These are phyloP conservation scores for Epichloe gansuensis DNA, from an alignment of 2,329 filamentous ascomycete species.

Conservation along the genomic window DNA sequence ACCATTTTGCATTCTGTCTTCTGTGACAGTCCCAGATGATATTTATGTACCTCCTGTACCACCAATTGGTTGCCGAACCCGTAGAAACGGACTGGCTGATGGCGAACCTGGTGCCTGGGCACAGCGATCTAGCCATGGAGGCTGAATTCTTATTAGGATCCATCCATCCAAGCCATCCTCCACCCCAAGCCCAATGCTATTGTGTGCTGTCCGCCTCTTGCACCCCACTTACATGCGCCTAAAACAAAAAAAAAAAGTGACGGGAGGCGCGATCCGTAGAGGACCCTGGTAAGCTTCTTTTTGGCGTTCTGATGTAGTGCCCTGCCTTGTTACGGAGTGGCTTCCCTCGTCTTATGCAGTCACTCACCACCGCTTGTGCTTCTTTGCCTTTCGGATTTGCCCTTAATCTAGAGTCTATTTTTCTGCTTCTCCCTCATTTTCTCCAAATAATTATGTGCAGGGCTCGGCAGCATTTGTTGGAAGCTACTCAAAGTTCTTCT, in stretches of 20 bases:
- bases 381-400: conserved; percentile 1
- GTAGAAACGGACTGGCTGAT: not conserved
- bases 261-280: not conserved
- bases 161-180: not conserved
- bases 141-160: conserved; percentile 1
- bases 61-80: not conserved
- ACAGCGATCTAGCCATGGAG: not conserved
- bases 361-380: not conserved
- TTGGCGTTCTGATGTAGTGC: conserved; percentile 1
- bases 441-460: not conserved
- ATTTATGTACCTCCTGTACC: not conserved
- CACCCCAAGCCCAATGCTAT: not conserved
- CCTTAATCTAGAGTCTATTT: not conserved
- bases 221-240: conserved; percentile 4
- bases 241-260: not conserved
- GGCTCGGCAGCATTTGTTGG: not conserved
- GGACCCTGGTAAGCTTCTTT: conserved; percentile 4
- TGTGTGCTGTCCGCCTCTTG: not conserved
- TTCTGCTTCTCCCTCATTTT: not conserved
- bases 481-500: not conserved
- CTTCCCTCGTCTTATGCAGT: not conserved
- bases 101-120: not conserved
- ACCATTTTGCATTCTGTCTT: too few species aligned
- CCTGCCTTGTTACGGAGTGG: conserved; percentile 1
- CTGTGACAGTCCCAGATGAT: not conserved